Base-by-base conservation (phyloP, 306 rosid species). In the Quercus engelmannii region DNA sequence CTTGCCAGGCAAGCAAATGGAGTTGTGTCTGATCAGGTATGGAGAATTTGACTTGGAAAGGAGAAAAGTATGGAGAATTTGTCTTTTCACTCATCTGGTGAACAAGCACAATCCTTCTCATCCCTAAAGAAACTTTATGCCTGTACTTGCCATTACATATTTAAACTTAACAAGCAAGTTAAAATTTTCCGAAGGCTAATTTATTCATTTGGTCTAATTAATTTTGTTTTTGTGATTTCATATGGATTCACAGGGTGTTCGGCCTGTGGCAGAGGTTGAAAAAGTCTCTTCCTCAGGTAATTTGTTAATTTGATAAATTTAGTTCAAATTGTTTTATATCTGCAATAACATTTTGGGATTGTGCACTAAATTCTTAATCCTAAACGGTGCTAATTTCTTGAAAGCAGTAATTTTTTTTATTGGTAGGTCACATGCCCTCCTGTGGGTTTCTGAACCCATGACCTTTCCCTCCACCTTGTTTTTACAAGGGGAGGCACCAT, bases 1-100 rank as follows among this genome's bases (percentile, higher is more conserved):
- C 84, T 95, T 83, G 92, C 92, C n/a, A 91, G 99, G 88, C 96
- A 84, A 83, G 87, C 83, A 80, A 95, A 95, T 76, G 99, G 99
- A 54, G 87, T 91, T 25, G 85, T 89, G 84, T 51, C 90, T 75
- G 99, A 95, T 69, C 91, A 86, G 98, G 98, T 95, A 69, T 78
- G 89, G 75, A 71, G 75, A 59, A n/a, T 71, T 35, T 74, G 51
- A 62, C 59, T 25, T 76, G 82, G 70, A 6, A 18, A 49, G 17
- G 17, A 13, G 12, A 49, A 49, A 49, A 12, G 54, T 49, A 49
- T 49, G 17, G 54, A 49, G 54, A 49, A 49, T 49, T 49, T 49
- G 5, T 49, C 46, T 41, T 46, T 49, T 49, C 54, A 49, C 17
- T 49, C 17, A 13, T 11, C 54, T 49, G 17, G 54, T 49, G 54